Percentiles rank a stretch among this genome's conserved stretches.
phyloP scores from a whole-genome alignment of 768 basidiomycete genomes.

The Saitozyma podzolica region DNA sequence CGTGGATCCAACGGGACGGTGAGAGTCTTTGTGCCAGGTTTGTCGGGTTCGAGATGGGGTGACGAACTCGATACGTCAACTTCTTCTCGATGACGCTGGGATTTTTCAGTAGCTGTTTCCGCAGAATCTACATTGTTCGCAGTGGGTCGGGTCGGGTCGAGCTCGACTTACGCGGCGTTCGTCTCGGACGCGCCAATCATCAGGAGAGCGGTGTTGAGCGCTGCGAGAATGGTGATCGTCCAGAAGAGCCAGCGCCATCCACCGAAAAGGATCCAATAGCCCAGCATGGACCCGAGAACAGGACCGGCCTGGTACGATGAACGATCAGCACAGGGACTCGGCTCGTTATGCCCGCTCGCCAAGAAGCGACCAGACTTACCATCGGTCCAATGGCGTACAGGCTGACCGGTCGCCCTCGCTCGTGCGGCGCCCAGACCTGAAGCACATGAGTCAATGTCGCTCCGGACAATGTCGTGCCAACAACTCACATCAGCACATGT shows the following conservation, averaged over 20 bases:
- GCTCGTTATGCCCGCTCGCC: not conserved
- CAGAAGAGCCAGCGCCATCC: slow-evolving; percentile 47
- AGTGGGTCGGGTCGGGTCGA: too few species aligned
- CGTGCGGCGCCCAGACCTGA: slow-evolving; percentile 31
- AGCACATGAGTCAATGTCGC: not conserved
- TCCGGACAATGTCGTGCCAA: not conserved
- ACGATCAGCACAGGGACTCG: not conserved
- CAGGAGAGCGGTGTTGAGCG: slow-evolving; percentile 28
- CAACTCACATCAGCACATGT: slow-evolving; percentile 44
- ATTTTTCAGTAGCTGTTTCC: not conserved
- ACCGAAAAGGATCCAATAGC: slow-evolving; percentile 40
- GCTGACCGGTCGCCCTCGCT: slow-evolving; percentile 38
- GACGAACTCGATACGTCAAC: slow-evolving; percentile 24
- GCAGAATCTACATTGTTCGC: not conserved
- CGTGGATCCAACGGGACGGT: slow-evolving; percentile 17
- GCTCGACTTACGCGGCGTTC: slow-evolving; percentile 41
- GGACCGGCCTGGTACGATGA: slow-evolving; percentile 32
- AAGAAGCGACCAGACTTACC: slow-evolving; percentile 13
- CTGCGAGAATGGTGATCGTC: slow-evolving; percentile 31
- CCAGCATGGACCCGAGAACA: slow-evolving; percentile 40
- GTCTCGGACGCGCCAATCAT: slow-evolving; percentile 37
- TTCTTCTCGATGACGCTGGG: slow-evolving; percentile 39
- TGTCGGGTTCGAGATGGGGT: slow-evolving; percentile 12
- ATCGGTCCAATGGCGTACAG: slow-evolving; percentile 47
- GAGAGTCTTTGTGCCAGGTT: slow-evolving; percentile 14